A percentile compares a stretch with the other conserved stretches of the same genome.
These are phyloP conservation scores for Acanthamoeba sp. DNA, from an alignment of 208 protist genomes.

Conservation along the genomic window DNA sequence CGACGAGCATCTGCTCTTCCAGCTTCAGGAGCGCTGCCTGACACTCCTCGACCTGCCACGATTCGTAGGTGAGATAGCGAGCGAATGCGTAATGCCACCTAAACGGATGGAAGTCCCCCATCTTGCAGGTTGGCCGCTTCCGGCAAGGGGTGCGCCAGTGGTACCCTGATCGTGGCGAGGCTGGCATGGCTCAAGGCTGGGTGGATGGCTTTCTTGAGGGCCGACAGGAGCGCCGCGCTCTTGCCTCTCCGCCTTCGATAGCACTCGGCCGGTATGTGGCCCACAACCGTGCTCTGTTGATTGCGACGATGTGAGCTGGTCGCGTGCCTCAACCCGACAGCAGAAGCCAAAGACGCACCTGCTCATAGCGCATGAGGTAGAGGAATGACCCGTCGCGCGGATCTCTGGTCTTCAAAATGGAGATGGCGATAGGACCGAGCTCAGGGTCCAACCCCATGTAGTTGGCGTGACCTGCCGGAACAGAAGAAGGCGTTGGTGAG, in stretches of 20 bases:
- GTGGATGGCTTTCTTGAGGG: constrained; percentile 46
- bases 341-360: neutral
- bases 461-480: constrained; percentile 55
- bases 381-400: constrained; percentile 5
- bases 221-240: constrained; percentile 10
- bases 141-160: neutral
- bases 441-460: constrained; percentile 32
- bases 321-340: no score
- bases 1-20: constrained; percentile 67
- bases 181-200: neutral
- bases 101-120: no score
- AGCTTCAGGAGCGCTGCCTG: constrained; percentile 26
- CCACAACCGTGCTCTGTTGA: constrained; percentile 33
- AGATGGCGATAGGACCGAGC: constrained; percentile 49
- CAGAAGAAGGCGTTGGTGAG: neutral
- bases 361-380: constrained; percentile 41
- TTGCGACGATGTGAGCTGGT: neutral
- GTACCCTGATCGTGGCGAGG: constrained; percentile 1
- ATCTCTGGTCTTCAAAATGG: constrained; percentile 36
- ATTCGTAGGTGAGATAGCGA: neutral
- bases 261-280: constrained; percentile 49
- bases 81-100: no score
- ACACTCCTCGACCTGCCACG: neutral
- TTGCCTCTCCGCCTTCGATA: neutral
- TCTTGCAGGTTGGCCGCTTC: no score